Base-by-base conservation (phyloP, 2,329 filamentous ascomycete species). In the Apiospora rasikravindrae region DNA sequence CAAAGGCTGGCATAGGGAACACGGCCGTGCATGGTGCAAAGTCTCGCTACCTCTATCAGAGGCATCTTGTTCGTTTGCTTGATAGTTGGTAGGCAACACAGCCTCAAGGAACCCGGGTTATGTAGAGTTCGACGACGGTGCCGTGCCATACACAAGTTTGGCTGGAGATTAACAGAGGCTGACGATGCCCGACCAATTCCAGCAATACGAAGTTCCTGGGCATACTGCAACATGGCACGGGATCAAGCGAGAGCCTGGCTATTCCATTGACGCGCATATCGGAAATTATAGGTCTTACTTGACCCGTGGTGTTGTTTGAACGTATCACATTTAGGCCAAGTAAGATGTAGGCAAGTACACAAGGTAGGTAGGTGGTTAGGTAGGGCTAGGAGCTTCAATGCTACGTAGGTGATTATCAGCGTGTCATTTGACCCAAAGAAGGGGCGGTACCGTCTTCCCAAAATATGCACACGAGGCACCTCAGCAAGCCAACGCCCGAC, bases 231-330 rank as follows among this genome's bases (percentile, higher is more conserved):
- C 53, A 61, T 61, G 16, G 8, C 53, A 61, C 53, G 53, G 53
- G 16, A 61, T 14, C 29, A 61, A 61, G 53, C 53, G 53, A 61
- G 29, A 33, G 26, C 29, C 53, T 37, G 29, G 29, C 29, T 19
- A 33, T 61, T 33, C 53, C 33, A 33, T 19, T 61, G 53, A 61
- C 33, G 19, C 53, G 53, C 53, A 29, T 37, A 22, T 37, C 53
- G 53, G 53, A 61, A 61, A 61, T 61, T 61, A 61, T 61, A 61
- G 53, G 53, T 5, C 53, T 61, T 33, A 16, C 53, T 37, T 61
- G 16, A 37, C 33, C 33, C 53, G 53, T 61, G 29, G 29, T 37
- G 53, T 37, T 61, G 33, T 33, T 33, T 37, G 8, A 37, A 33
- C 2, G 14, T 57, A 57, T 33, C 26, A 33, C 7, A 22, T 22